Percentiles rank a stretch among this genome's conserved stretches.
phyloP scores from a whole-genome alignment of 2,329 filamentous ascomycete species.

The Sclerotinia spermophila region DNA sequence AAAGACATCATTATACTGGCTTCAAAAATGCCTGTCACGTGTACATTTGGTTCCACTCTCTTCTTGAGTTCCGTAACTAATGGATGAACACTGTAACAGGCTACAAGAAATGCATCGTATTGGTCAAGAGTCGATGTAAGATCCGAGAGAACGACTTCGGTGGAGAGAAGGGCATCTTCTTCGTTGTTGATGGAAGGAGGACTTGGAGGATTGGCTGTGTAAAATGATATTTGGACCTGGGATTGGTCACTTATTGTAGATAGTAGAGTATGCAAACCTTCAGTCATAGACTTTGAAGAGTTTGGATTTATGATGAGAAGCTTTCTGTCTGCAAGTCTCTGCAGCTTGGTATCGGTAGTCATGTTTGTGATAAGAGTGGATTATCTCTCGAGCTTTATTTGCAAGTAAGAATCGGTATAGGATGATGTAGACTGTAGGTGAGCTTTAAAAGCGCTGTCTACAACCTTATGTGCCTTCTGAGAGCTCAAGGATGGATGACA shows the following conservation, averaged over 20 bases:
- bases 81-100: conserved; percentile 83
- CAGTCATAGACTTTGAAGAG: conserved; percentile 69
- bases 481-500: neutral
- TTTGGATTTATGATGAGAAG: conserved; percentile 79
- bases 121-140: conserved; percentile 43
- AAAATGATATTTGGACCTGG: conserved; percentile 31
- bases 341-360: neutral
- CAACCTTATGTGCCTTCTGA: neutral
- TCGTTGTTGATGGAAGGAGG: conserved; percentile 77
- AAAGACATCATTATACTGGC: conserved; percentile 59
- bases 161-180: conserved; percentile 62
- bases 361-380: neutral
- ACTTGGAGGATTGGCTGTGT: conserved; percentile 58
- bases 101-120: conserved; percentile 77
- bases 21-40: conserved; percentile 83
- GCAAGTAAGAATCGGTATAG: neutral
- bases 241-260: conserved; percentile 29
- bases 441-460: neutral
- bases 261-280: conserved; percentile 54
- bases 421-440: neutral
- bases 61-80: conserved; percentile 61
- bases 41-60: conserved; percentile 39
- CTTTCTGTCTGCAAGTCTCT: conserved; percentile 34
- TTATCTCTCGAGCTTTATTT: neutral
- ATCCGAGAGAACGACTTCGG: conserved; percentile 56